Base-by-base conservation (phyloP, 108 stramenopile genomes). In the Cyclotella cryptica region DNA sequence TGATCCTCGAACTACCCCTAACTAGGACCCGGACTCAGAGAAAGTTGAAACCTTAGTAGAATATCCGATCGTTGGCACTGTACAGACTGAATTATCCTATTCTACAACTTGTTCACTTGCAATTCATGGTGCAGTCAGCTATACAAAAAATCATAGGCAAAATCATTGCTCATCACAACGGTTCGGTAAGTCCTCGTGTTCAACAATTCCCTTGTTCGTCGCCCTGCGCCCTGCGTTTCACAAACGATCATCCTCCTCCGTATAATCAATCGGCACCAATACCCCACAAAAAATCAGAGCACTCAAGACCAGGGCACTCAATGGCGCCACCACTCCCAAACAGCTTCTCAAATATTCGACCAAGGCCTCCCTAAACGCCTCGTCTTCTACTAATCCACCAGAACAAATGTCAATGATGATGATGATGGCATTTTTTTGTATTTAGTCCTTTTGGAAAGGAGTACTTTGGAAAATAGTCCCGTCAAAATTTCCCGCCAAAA, bases 301-400 rank as follows among this genome's bases (percentile, higher is more conserved):
- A 21, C 60, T 61, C 13, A 61, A 39, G 35, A 61, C 60, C 1
- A 30, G 15, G 29, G 35, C 30, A 39, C 29, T 61, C 35, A 61
- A 61, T 13, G 60, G 60, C 11, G 35, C 60, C 11, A 61, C 35
- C 15, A 61, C 29, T 39, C 12, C 13, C 11, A 61, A n/a, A 61
- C 60, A 61, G 18, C 35, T 14, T 15, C n/a, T 61, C 7, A 39
- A 61, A 39, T 39, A 61, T 35, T 61, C 60, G 11, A 61, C n/a
- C 15, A 61, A n/a, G 2, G 60, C 29, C 30, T 61, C 60, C 15
- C 35, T 29, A 2, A 61, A n/a, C 15, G 29, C 7, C 35, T 61
- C 60, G 35, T 61, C 60, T 30, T 61, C 30, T 14, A 61, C 35
- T 39, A 61, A 30, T 61, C 60, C 60, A 61, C 60, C 60, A 0